Evolutionary conservation across 768 basidiomycete genomes (phyloP).

Genomic region (Exsudoporus frostii): DNA sequence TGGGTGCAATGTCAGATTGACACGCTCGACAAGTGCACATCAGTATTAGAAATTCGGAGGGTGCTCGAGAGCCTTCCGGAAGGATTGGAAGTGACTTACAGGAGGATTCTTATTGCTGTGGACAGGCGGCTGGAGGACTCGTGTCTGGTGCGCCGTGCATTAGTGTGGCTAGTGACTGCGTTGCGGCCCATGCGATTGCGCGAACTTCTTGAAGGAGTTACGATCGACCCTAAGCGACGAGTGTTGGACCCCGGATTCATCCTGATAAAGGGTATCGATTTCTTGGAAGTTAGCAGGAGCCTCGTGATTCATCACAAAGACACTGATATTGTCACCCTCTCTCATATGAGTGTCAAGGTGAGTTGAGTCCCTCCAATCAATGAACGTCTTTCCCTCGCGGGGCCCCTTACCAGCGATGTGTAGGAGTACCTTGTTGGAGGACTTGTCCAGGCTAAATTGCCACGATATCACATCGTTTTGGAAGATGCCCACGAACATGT

Average conservation of each 20-base stretch:
- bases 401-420: not conserved
- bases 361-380: not conserved
- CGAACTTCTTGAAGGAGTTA: constrained; percentile 10
- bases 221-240: not conserved
- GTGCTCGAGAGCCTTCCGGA: constrained; percentile 9
- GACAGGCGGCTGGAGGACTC: not conserved
- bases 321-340: constrained; percentile 6
- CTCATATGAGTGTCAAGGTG: constrained; percentile 22
- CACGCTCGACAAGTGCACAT: not conserved
- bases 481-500: constrained; percentile 4
- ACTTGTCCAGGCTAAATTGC: not conserved
- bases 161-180: constrained; percentile 12
- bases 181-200: constrained; percentile 6
- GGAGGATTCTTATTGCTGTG: constrained; percentile 16
- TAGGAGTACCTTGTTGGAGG: constrained; percentile 16
- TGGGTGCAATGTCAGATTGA: constrained; percentile 20
- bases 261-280: not conserved
- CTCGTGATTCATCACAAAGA: constrained; percentile 10
- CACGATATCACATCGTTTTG: constrained; percentile 3
- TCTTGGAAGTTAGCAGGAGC: constrained; percentile 2
- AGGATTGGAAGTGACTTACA: constrained; percentile 22
- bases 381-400: not conserved
- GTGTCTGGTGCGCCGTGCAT: not conserved
- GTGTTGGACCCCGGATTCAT: not conserved
- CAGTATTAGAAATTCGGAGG: not conserved